These are phyloP conservation scores for Castanea sativa DNA, from an alignment of 306 rosid species.

Conservation along the genomic window DNA sequence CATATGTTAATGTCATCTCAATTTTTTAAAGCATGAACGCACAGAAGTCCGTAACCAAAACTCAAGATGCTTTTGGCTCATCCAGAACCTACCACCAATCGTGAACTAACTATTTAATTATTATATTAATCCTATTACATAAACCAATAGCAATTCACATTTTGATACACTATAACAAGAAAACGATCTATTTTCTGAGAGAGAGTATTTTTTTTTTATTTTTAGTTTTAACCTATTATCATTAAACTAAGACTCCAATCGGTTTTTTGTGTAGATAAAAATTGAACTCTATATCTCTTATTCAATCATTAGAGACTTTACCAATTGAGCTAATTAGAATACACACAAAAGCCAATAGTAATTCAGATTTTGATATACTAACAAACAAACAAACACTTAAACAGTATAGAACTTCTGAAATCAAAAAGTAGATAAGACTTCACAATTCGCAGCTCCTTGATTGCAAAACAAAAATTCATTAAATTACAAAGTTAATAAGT, in stretches of 20 bases:
- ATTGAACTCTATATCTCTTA: no score
- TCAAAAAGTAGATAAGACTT: not conserved
- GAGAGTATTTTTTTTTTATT: no score
- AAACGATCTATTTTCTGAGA: no score
- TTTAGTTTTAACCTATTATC: no score
- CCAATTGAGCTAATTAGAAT: not conserved
- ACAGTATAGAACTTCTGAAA: no score
- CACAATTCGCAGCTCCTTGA: not conserved
- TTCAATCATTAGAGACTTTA: no score
- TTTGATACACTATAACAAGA: conserved; percentile 7
- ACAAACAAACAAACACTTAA: no score
- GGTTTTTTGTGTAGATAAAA: no score
- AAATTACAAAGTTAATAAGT: not conserved
- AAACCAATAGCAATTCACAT: conserved; percentile 1
- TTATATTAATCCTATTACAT: not conserved
- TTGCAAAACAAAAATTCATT: not conserved
- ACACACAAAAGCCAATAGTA: not conserved
- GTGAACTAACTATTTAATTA: not conserved
- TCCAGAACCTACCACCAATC: not conserved
- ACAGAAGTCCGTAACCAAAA: not conserved
- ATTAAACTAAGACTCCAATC: no score
- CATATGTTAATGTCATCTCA: no score
- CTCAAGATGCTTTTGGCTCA: not conserved
- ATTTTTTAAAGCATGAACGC: not conserved
- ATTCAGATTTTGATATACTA: not conserved